Evolutionary conservation across 805 yeast genomes (phyloP).

Genomic region (Clavispora santaluciae): DNA sequence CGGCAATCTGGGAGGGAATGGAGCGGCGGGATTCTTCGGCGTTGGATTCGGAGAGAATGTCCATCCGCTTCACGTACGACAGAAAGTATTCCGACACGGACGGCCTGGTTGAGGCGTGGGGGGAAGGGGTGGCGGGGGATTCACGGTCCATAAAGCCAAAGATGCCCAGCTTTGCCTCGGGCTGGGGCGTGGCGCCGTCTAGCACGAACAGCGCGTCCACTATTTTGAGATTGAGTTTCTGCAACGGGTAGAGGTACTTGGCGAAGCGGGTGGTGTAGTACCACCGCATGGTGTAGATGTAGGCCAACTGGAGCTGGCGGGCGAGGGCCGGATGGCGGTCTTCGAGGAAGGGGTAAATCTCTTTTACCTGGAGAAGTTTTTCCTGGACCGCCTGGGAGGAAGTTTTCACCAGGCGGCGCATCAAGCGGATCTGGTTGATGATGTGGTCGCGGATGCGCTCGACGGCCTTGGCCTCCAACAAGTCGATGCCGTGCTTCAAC

Average conservation of each 20-base stretch:
- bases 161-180: slow-evolving; percentile 9
- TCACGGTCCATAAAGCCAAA: slow-evolving; percentile 7
- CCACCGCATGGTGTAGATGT: slow-evolving; percentile 88
- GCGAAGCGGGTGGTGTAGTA: slow-evolving; percentile 78
- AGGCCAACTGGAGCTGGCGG: slow-evolving; percentile 69
- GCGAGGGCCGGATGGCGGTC: slow-evolving; percentile 60
- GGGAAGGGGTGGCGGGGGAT: background rate
- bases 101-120: background rate
- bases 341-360: slow-evolving; percentile 53
- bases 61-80: slow-evolving; percentile 53
- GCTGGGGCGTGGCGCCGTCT: slow-evolving; percentile 38
- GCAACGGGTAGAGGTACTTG: slow-evolving; percentile 68
- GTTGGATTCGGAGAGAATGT: slow-evolving; percentile 36
- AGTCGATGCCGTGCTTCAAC: slow-evolving; percentile 36
- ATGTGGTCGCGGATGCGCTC: slow-evolving; percentile 74
- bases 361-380: slow-evolving; percentile 57
- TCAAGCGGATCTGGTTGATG: slow-evolving; percentile 56
- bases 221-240: slow-evolving; percentile 50
- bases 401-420: slow-evolving; percentile 52
- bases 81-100: slow-evolving; percentile 47
- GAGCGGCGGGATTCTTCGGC: slow-evolving; percentile 27
- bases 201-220: slow-evolving; percentile 55
- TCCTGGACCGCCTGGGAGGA: slow-evolving; percentile 76
- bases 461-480: slow-evolving; percentile 56
- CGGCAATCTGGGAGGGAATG: slow-evolving; percentile 84